Base-by-base conservation (phyloP, 2,329 filamentous ascomycete genomes). In the Aspergillus fijiensis region DNA sequence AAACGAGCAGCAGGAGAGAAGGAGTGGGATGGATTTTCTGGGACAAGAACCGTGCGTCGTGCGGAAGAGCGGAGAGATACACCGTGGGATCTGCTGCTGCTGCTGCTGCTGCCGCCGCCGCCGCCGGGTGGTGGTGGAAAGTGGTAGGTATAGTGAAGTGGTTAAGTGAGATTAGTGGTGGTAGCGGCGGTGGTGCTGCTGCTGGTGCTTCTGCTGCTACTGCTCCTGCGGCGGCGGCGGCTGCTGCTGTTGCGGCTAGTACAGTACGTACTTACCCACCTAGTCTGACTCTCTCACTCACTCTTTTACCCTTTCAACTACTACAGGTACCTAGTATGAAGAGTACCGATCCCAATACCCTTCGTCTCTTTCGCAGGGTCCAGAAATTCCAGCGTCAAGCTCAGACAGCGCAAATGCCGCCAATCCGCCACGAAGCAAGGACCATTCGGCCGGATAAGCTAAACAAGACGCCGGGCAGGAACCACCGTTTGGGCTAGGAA, bases 381-480 rank as follows among this genome's bases (percentile, higher is more conserved):
- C 60, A 61, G 59, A 27, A 63, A 48, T 59, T 49, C 52, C 35
- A 49, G 59, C 60, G 51, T 59, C 60, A 65, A 62, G 61, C 63
- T 62, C 59, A 60, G 57, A 63, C 63, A 64, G 57, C 49, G 45
- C 58, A 55, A 62, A 61, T 58, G 51, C 61, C 61, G 49, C 42
- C 53, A 54, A 63, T 60, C 63, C 63, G 65, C 65, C 65, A 67
- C 65, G 59, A 67, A 66, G 65, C 65, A 67, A 67, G 65, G 65
- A 66, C 62, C 63, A 66, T 52, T 45, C 55, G 48, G 50, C 58
- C 57, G 63, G 61, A 64, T 62, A 57, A 63, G 60, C 63, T 63
- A 63, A 62, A 58, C 56, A 58, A 56, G 60, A 61, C 63, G 61
- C 61, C 58, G 54, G 59, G 53, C 53, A 63, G 61, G 59, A 61